These are phyloP conservation scores for Avena insularis DNA, from an alignment of 176 grass and related monocot species.

Conservation along the genomic window DNA sequence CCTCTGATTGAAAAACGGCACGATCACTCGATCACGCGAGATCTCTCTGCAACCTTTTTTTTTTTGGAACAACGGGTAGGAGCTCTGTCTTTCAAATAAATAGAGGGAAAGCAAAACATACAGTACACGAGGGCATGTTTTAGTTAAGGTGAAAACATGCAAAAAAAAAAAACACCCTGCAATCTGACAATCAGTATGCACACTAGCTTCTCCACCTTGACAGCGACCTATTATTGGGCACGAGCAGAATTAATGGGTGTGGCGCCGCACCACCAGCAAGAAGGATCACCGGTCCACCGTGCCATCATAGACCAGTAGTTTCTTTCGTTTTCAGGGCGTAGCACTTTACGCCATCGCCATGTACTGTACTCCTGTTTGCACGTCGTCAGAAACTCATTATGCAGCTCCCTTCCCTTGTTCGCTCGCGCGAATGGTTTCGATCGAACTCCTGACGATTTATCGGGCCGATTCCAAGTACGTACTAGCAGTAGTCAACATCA, in stretches of 20 bases:
- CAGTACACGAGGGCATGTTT: too few relatives aligned
- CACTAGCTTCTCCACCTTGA: not conserved
- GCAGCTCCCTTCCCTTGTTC: not conserved
- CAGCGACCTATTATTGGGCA: not conserved
- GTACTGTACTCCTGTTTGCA: not conserved
- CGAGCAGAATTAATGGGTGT: not conserved
- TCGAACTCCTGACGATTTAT: not conserved
- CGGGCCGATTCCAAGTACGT: not conserved
- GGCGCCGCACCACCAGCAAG: not conserved
- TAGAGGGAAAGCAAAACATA: too few relatives aligned
- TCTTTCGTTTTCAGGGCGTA: not conserved
- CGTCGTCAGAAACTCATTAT: not conserved
- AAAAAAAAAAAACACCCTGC: too few relatives aligned
- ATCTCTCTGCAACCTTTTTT: too few relatives aligned
- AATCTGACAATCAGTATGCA: not conserved
- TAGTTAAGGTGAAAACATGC: too few relatives aligned
- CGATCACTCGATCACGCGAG: too few relatives aligned
- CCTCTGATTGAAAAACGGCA: too few relatives aligned
- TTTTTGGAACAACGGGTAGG: too few relatives aligned
- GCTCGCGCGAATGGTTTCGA: not conserved
- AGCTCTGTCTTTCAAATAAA: too few relatives aligned
- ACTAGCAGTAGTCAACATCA: conserved; percentile 11
- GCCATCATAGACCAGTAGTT: not conserved
- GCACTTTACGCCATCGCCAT: not conserved
- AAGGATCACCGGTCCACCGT: not conserved